Base-by-base conservation (phyloP, 163 green algal genomes). In the Volvox carteri region DNA sequence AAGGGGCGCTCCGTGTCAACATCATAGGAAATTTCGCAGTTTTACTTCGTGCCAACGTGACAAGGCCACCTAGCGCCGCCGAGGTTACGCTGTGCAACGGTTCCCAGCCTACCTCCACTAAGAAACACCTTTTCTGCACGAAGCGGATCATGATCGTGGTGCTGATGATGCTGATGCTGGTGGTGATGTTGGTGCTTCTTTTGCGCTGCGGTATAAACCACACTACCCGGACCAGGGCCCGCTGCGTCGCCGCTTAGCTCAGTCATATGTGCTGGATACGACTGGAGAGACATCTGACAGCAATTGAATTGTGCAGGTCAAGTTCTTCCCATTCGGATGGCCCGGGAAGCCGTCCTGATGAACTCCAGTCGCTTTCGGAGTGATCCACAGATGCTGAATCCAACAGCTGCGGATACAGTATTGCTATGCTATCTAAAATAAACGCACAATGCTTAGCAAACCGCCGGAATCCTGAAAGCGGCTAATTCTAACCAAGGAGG, bases 41-140 rank as follows among this genome's bases (percentile, higher is more conserved):
- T n/a, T n/a, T n/a, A n/a, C n/a, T n/a, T n/a, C n/a, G n/a, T n/a
- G 37, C 33, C 12, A 48, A 2, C 35, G 65, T 48, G 1, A 75
- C 28, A 25, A 1, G 33, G 65, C 33, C 44, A 28, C 44, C 12
- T 48, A 0, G 74, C 74, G 74, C 74, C 44, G 44, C 46, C 74
- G 8, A 30, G 14, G 37, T 54, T 37, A 52, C 70, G 70, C 2
- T 16, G 25, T 58, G 70, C 70, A 76, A 76, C 67, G n/a, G 67
- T 46, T 48, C 70, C 50, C 7, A 62, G n/a, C 83, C 58, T n/a
- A 83, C 75, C 86, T 60, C 86, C 86, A 18, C 62, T 83, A 2
- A 86, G 37, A 58, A 91, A 86, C n/a, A 91, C 77, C 42, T 91
- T 91, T 48, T 91, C 85, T 41, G 62, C 60, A 11, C 86, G 78